phyloP scores from a whole-genome alignment of 1,284 basidiomycete species.

The Ganoderma boninense region DNA sequence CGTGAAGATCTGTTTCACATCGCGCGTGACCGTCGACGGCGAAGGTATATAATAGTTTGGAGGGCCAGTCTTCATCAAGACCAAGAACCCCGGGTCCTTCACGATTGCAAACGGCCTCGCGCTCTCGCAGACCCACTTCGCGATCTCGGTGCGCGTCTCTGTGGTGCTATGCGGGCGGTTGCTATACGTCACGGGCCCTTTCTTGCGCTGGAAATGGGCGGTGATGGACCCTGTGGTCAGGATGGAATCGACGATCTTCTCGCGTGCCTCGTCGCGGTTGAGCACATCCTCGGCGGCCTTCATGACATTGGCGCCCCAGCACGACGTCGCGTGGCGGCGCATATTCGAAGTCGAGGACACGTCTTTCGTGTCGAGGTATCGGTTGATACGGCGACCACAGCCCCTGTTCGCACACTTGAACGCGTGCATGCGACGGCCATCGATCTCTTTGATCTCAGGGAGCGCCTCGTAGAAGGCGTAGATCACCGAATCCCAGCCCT shows the following conservation, averaged over 20 bases:
- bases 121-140: conserved; percentile 31
- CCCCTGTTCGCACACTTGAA: neutral
- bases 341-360: neutral
- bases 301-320: neutral
- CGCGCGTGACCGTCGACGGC: conserved; percentile 26
- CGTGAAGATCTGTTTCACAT: conserved; percentile 22
- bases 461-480: neutral
- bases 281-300: neutral
- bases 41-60: conserved; percentile 34
- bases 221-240: neutral
- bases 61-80: conserved; percentile 36
- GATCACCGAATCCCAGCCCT: neutral
- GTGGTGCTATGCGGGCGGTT: neutral
- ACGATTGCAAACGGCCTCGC: conserved; percentile 33
- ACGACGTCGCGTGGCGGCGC: neutral
- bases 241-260: neutral
- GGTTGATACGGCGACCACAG: neutral
- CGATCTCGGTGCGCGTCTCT: conserved; percentile 12
- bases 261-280: neutral
- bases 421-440: neutral
- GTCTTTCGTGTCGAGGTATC: neutral
- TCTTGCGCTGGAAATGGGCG: neutral
- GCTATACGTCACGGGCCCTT: neutral
- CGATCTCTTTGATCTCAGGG: neutral
- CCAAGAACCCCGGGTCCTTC: conserved; percentile 25